Evolutionary conservation across 83 land plant genomes (phyloP), one percentile per base, ranked within the genome.

Genomic region (Thuja plicata): DNA sequence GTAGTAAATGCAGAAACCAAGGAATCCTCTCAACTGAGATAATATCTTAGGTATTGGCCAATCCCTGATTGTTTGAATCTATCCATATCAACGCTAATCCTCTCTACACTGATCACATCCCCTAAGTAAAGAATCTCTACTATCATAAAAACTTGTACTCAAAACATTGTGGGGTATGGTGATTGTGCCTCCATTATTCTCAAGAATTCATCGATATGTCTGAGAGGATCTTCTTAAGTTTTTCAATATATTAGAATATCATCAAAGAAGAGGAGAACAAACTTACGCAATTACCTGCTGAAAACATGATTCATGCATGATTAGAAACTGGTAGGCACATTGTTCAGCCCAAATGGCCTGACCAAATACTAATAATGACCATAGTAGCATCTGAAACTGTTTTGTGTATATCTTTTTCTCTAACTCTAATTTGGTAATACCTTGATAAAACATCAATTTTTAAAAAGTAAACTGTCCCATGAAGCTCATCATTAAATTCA

Each of bases 401-500:
- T 27, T 70, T 70, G 32, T 70, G 74, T 7, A n/a, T 70, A 70
- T 70, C 74, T 79, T 30, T 41, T 30, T 35, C 84, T 10, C 24
- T 9, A 8, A 88, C 27, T 21, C 32, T 7, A 27, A 70, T 70
- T 27, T 70, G 27, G 27, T n/a, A 27, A 70, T n/a, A 70, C 8
- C 74, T 0, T 5, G 27, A 70, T 19, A 32, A 7, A 24, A 70
- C 0, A 70, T 70, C 74, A 24, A 70, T 27, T 10, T 70, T 70
- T 24, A 7, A 70, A 7, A 70, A 70, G 6, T 70, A 70, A 24
- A 24, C 32, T 24, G n/a, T n/a, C 5, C 74, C 74, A 70, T 27
- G 74, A 8, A 90, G 76, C 17, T 87, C 88, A 79, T 90, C 89
- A 41, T 87, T 32, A 1, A 70, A 8, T 27, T 70, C 27, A 5